Conservation (phyloP, 495 filamentous ascomycete species). For the Cercophora sp. region DNA sequence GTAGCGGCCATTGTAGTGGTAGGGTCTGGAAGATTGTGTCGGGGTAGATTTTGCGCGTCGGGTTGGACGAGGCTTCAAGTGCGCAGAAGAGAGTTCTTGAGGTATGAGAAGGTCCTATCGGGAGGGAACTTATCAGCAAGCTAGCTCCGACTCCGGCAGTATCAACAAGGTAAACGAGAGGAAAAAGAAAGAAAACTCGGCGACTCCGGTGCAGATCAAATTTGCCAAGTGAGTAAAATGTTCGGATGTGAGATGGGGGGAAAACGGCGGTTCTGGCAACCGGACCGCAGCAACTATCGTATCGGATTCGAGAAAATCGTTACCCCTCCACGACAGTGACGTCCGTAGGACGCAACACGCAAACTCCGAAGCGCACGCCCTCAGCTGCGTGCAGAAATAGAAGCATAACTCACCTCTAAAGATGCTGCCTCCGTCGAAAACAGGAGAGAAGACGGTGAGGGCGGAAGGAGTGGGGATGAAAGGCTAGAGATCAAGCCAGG, state of each 20-base stretch:
- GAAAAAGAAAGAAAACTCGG: conserved; percentile 5
- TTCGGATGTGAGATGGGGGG: neutral
- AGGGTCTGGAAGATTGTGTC: neutral
- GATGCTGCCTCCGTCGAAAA: neutral
- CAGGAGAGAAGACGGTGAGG: neutral
- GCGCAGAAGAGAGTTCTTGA: no score
- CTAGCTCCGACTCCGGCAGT: conserved; percentile 4
- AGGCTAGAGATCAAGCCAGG: neutral
- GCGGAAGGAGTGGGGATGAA: neutral
- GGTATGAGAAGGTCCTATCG: no score
- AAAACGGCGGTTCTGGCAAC: neutral
- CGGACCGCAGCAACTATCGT: neutral
- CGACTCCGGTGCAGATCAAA: conserved; percentile 9
- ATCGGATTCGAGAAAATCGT: neutral
- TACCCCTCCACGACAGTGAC: conserved; percentile 9
- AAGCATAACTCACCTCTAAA: conserved; percentile 9
- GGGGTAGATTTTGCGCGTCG: conserved; percentile 20
- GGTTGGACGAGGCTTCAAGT: no score
- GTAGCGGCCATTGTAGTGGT: conserved; percentile 51
- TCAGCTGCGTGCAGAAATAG: neutral
- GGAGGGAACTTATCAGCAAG: conserved; percentile 17
- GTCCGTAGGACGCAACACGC: conserved; percentile 3
- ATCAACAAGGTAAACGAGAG: neutral
- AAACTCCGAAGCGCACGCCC: neutral
- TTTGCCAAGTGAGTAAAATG: conserved; percentile 6